Percentiles rank a stretch among this genome's conserved stretches.
phyloP scores from a whole-genome alignment of 805 yeast species.

The Metschnikowia dekortorum region DNA sequence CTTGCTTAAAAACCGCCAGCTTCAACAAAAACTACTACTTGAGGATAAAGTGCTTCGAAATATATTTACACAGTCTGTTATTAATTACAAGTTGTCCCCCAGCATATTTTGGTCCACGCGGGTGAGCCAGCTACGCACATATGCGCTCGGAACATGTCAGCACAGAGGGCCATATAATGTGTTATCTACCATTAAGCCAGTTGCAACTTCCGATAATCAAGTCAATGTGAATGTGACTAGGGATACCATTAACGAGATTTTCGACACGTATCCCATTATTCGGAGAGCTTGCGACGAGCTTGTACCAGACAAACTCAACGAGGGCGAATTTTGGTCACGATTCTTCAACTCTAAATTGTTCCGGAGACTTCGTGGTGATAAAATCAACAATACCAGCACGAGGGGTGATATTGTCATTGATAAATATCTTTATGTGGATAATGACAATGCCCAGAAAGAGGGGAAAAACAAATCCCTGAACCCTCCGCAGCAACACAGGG shows the following conservation, averaged over 20 bases:
- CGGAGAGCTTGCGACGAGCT: conserved; percentile 83
- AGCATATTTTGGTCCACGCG: conserved; percentile 85
- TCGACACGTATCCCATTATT: conserved; percentile 89
- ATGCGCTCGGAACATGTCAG: conserved; percentile 79
- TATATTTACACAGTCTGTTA: conserved; percentile 84
- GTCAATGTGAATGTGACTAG: conserved; percentile 90
- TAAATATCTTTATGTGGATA: conserved; percentile 70
- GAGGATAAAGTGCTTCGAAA: conserved; percentile 66
- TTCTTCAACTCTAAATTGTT: conserved; percentile 89
- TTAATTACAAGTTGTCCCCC: conserved; percentile 68
- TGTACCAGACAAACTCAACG: conserved; percentile 76
- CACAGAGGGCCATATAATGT: conserved; percentile 93
- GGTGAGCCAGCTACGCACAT: conserved; percentile 73
- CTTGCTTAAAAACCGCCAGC: conserved; percentile 62
- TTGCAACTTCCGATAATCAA: conserved; percentile 87
- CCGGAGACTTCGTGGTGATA: conserved; percentile 85
- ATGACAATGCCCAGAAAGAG: conserved; percentile 41
- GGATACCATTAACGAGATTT: conserved; percentile 84
- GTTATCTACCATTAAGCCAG: conserved; percentile 87
- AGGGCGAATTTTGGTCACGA: conserved; percentile 94
- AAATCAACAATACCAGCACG: conserved; percentile 60
- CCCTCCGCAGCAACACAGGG: conserved; percentile 32
- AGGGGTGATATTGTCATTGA: conserved; percentile 84
- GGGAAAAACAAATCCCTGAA: conserved; percentile 33
- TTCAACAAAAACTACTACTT: conserved; percentile 74